Percentiles rank a stretch among this genome's conserved stretches.
These are phyloP conservation scores for Lavandula angustifolia DNA, from an alignment of 257 asterid species.

Conservation along the genomic window DNA sequence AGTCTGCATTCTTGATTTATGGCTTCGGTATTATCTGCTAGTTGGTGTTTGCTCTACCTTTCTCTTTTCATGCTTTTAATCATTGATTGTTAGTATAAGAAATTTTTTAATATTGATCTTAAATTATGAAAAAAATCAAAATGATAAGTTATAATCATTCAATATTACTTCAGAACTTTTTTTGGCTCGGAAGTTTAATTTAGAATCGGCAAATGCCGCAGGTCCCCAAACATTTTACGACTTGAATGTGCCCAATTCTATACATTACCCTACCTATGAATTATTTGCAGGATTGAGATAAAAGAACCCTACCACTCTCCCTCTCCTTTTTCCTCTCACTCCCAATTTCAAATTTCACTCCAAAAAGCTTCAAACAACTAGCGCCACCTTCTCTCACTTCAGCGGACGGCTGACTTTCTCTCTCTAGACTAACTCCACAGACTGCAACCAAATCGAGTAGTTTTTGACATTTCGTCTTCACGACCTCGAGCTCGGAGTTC, in stretches of 20 bases:
- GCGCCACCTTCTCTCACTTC: neutral
- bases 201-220: neutral
- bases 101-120: constrained; percentile 8
- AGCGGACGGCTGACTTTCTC: neutral
- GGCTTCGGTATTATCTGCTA: constrained; percentile 30
- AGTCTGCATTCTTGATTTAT: constrained; percentile 47
- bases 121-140: too few species aligned
- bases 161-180: too few species aligned
- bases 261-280: too few species aligned
- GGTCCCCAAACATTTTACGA: neutral
- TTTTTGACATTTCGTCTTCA: constrained; percentile 61
- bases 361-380: constrained; percentile 57
- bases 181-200: too few species aligned
- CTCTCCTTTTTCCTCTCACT: constrained; percentile 50
- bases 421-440: constrained; percentile 13
- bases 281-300: constrained; percentile 26
- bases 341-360: constrained; percentile 60
- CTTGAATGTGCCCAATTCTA: neutral
- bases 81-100: constrained; percentile 27
- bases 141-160: too few species aligned
- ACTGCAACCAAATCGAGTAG: constrained; percentile 55
- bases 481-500: constrained; percentile 46
- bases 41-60: constrained; percentile 41
- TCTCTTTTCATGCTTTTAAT: constrained; percentile 9
- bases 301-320: constrained; percentile 29